A percentile compares a stretch with the other conserved stretches of the same genome.
Conservation (phyloP, 305 asterid species). For the Fraxinus dipetala region DNA sequence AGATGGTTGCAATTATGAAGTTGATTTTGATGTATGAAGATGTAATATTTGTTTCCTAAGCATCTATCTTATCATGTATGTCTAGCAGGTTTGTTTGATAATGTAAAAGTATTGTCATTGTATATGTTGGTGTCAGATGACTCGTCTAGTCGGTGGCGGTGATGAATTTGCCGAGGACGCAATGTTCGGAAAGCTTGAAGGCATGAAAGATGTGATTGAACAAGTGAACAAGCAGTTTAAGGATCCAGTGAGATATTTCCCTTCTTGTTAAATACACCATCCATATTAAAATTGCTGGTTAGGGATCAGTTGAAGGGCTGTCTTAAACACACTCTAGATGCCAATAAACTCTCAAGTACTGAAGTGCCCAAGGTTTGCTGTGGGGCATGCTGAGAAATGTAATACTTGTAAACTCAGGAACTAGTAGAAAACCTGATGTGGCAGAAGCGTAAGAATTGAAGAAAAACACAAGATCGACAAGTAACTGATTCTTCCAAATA, state of each 20-base stretch:
- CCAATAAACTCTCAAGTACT: neutral
- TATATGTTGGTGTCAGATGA: slow-evolving; percentile 55
- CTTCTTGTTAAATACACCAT: slow-evolving; percentile 11
- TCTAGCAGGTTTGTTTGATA: slow-evolving; percentile 4
- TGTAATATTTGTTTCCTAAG: neutral
- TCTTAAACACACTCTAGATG: neutral
- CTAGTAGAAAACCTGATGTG: neutral
- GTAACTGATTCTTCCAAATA: neutral
- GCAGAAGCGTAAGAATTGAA: neutral
- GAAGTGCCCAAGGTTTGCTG: neutral
- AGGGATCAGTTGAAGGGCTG: neutral
- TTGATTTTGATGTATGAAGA: neutral
- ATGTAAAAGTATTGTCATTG: neutral
- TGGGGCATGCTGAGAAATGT: neutral
- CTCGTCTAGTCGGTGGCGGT: slow-evolving; percentile 62
- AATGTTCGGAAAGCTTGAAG: slow-evolving; percentile 83
- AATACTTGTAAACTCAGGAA: neutral
- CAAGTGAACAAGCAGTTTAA: slow-evolving; percentile 90
- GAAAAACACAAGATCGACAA: neutral
- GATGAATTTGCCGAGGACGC: slow-evolving; percentile 91
- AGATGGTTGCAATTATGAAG: neutral
- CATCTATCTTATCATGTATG: neutral
- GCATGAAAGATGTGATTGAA: slow-evolving; percentile 88
- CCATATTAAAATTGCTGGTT: neutral
- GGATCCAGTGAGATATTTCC: slow-evolving; percentile 67